phyloP scores from a whole-genome alignment of 768 basidiomycete species.

The Lentinus brumalis region DNA sequence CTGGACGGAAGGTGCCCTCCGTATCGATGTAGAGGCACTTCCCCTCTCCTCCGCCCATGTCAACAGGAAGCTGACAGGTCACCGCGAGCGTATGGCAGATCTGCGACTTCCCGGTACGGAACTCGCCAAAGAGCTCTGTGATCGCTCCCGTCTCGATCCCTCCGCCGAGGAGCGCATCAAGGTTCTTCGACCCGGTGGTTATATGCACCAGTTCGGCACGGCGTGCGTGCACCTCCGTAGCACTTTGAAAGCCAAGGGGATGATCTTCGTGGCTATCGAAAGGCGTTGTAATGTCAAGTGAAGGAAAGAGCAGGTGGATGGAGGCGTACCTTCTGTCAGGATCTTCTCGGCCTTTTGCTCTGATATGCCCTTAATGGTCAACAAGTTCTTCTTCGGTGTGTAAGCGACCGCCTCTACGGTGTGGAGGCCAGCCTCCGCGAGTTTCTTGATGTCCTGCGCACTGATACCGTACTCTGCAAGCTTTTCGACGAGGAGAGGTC shows the following conservation, averaged over 20 bases:
- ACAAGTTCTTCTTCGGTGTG: constrained; percentile 90
- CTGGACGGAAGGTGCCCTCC: constrained; percentile 98
- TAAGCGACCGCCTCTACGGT: constrained; percentile 97
- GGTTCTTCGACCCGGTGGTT: constrained; percentile 93
- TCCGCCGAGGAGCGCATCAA: constrained; percentile 94
- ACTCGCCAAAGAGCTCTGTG: constrained; percentile 98
- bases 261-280: constrained; percentile 82
- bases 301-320: too few species aligned
- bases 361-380: constrained; percentile 94
- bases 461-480: constrained; percentile 88
- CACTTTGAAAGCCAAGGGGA: constrained; percentile 96
- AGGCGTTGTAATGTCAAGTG: neutral
- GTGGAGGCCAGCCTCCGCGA: constrained; percentile 86
- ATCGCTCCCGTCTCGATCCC: constrained; percentile 99
- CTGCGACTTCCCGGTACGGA: constrained; percentile 97
- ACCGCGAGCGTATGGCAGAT: constrained; percentile 98
- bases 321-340: constrained; percentile 73
- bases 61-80: constrained; percentile 94
- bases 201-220: constrained; percentile 95
- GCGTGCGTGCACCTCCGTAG: constrained; percentile 95
- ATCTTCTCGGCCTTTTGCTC: constrained; percentile 99
- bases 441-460: constrained; percentile 91
- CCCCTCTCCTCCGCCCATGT: constrained; percentile 98
- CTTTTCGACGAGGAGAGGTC: constrained; percentile 84
- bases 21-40: constrained; percentile 99